Base-by-base conservation (phyloP, 176 grass and related monocot genomes). In the Juncus effusus region DNA sequence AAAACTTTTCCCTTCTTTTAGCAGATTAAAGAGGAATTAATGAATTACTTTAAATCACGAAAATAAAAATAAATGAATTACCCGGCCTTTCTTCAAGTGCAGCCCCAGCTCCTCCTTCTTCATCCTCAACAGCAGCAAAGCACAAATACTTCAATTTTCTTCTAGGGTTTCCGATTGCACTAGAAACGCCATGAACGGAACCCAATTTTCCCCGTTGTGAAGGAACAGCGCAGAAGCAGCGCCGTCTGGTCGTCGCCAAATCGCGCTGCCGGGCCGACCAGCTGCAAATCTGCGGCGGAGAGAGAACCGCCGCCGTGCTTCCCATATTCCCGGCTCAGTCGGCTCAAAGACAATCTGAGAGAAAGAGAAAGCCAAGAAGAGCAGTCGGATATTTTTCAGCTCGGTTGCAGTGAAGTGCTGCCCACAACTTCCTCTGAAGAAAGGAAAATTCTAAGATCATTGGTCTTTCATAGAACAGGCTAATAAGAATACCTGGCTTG, bases 11-110 rank as follows among this genome's bases (percentile, higher is more conserved):
- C 19, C 19, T 28, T 28, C 19, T 28, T 28, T 28, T 28, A 28
- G 19, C 19, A 28, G 19, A 28, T 28, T 28, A 0, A 28, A 28
- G 19, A 28, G 19, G 19, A 28, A 0, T 0, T 1, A 52, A 12
- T 8, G 12, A 57, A 57, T 13, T 56, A 13, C 1, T 57, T 57
- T 11, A 57, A 57, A 13, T 57, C 4, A 11, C 1, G 35, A 13
- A 13, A 41, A 10, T 4, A 8, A 50, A 28, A 28, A 37, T 49
- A 13, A 62, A 44, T 36, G 67, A 63, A 54, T 19, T 84, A 91
- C 88, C 55, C 11, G 80, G 74, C 51, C 80, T 75, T 38, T 91
- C 81, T 73, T 91, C 74, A 42, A 84, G 65, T 60, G 86, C 72
- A 50, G 86, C 53, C 6, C 78, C 72, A 50, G 86, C 53, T n/a